Base-by-base conservation (phyloP, 2,329 filamentous ascomycete species). In the Diplodia seriata region DNA sequence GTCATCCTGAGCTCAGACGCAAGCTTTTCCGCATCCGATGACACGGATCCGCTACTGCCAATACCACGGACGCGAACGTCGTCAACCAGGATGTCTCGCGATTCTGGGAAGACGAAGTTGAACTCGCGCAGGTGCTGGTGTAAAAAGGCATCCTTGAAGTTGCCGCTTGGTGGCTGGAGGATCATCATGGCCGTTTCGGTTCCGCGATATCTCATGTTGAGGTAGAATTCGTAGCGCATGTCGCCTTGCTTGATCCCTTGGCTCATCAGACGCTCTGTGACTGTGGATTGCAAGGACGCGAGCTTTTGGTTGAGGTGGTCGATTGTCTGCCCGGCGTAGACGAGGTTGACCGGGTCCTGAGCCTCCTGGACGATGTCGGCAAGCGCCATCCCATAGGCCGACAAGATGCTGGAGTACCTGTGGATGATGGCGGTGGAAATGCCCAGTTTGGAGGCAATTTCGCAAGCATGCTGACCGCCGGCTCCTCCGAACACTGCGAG, bases 1-100 rank as follows among this genome's bases (percentile, higher is more conserved):
- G 94, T 84, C 8, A 88, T 85, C 73, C 89, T 90, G 18, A 97
- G 83, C 75, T 97, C 93, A 75, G 92, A 85, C 71, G 97, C 93
- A 4, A 96, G 91, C 0, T 91, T 94, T 81, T 92, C 90, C 69
- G 93, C 91, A 47, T 65, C 62, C 26, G 62, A 65, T 33, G 43
- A 14, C 14, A 65, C 33, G 90, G 82, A 61, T 90, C 90, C 66
- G 91, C 86, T 66, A 18, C 54, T 66, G 7, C 51, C 64, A 31
- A 66, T 57, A 18, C 64, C 51, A 14, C 64, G 64, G 26, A 66
- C 64, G 29, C 64, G 64, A 33, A 66, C 64, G 49, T 66, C 64
- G 18, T 66, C 64, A 4, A 66, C 54, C 14, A 66, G 33, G 15
- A 83, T 79, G 4, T 78, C 73, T 18, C 81, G 74, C 7, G 69